Base-by-base conservation (phyloP, 441 rosid genomes). In the Brassica hybrid region DNA sequence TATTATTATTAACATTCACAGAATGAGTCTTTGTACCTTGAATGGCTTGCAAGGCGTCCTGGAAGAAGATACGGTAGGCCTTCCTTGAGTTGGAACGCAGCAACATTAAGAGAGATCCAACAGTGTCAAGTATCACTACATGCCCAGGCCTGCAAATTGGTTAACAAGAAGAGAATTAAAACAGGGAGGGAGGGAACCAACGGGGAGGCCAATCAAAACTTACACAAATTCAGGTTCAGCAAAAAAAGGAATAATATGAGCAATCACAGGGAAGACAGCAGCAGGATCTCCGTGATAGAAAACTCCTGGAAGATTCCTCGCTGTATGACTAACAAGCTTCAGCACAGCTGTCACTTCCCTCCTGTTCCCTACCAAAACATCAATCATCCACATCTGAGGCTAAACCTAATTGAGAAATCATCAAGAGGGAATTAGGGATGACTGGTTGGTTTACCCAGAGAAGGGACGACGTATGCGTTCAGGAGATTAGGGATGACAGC, bases 271-370 rank as follows among this genome's bases (percentile, higher is more conserved):
- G 67, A 94, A 81, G 69, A 94, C 65, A 67, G 91, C 89, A 65
- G 84, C 79, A 65, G 96, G 91, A 69, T 86, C 85, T 14, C 99
- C 99, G 58, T 89, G 93, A 82, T 84, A 84, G 84, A 91, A 94
- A 59, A 96, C 94, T 34, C 94, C 97, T 7, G 98, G 96, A 79
- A 87, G 84, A 75, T 81, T 92, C 86, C 82, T 89, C 17, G 99
- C 92, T 16, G 84, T 85, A 41, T 91, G 86, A 73, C 97, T 86
- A 73, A 96, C 83, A 76, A 96, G 92, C 91, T 91, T 96, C 80
- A 96, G 76, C 30, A 94, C 91, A 68, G 98, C 98, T 64, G 89
- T 78, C 14, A 90, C 98, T 80, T 96, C 94, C 79, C 97, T 85
- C 75, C 92, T 91, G 72, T 85, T 94, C 25, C 91, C 98, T 25